Base-by-base conservation (phyloP, 495 filamentous ascomycete genomes). In the Hyaloscypha variabilis region DNA sequence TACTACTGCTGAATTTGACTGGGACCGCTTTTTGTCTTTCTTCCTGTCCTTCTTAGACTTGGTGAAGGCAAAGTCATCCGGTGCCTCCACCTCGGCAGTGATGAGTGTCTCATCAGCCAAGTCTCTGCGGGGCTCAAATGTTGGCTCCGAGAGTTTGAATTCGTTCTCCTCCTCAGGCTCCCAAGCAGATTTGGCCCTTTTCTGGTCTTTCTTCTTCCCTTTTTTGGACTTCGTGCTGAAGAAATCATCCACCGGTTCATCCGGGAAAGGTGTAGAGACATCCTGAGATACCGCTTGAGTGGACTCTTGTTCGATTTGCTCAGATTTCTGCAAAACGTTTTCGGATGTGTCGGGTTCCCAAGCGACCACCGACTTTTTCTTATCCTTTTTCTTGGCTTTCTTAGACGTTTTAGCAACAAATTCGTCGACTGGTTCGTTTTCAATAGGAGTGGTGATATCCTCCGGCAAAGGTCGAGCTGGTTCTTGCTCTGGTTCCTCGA, bases 191-290 rank as follows among this genome's bases (percentile, higher is more conserved):
- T 70, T 76, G 23, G 57, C 57, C 58, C 75, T 75, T 70, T 75
- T 73, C 54, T 69, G 66, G 67, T 81, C 81, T 63, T 78, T 82
- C 66, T 78, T 82, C 61, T 68, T 68, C 10, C 70, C 65, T 61
- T 74, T 78, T 53, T 73, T 77, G 5, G 71, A 63, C 39, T 51
- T 67, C 39, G 61, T 25, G 60, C 52, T 52, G 57, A 36, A 29
- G 54, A 58, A 24, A 6, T 51, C 51, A 23, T 6, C 51, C 17
- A 25, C 51, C 11, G 21, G 6, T 54, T 54, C 30, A 36, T 60
- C 8, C 10, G 21, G 23, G 13, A 10, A n/a, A 24, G 34, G 39
- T 24, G n/a, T 36, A 17, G 55, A 29, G n/a, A 23, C 14, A 19
- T 58, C 55, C 4, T 58, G 21, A 8, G 6, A 11, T 6, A 54